These are phyloP conservation scores for Pythium pectinolyticum DNA, from an alignment of 352 stramenopile species.

Conservation along the genomic window DNA sequence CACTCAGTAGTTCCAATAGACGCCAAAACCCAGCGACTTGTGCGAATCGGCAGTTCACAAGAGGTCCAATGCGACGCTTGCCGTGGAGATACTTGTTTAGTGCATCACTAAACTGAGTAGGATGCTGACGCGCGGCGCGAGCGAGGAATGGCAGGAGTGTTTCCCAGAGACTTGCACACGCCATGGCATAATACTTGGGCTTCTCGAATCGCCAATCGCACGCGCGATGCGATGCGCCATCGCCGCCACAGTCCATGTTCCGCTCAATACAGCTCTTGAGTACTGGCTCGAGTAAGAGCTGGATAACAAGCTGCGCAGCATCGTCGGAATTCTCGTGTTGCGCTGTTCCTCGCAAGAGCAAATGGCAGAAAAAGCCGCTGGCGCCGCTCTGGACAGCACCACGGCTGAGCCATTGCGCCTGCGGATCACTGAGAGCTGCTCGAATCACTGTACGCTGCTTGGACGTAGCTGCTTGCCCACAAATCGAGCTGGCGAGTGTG, in stretches of 20 bases:
- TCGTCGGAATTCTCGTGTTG: conserved; percentile 10
- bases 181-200: conserved; percentile 62
- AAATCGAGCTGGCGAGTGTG: conserved; percentile 38
- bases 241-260: conserved; percentile 1
- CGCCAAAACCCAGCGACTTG: conserved; percentile 59
- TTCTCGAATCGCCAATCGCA: conserved; percentile 58
- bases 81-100: conserved; percentile 14
- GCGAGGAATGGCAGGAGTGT: conserved; percentile 53
- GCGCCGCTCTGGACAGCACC: conserved; percentile 58
- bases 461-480: background rate
- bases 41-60: conserved; percentile 59
- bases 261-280: conserved; percentile 37
- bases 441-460: conserved; percentile 19
- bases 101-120: conserved; percentile 26
- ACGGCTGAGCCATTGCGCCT: conserved; percentile 58
- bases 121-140: conserved; percentile 37
- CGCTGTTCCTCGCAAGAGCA: conserved; percentile 39
- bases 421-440: conserved; percentile 37
- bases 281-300: conserved; percentile 53
- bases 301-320: conserved; percentile 26
- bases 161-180: conserved; percentile 58
- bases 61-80: background rate
- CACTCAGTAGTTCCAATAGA: conserved; percentile 44
- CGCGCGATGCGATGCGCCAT: conserved; percentile 19
- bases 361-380: conserved; percentile 47